Evolutionary conservation across 805 yeast genomes (phyloP), one percentile per base, ranked within the genome.

Genomic region (Wickerhamomyces silvicola): DNA sequence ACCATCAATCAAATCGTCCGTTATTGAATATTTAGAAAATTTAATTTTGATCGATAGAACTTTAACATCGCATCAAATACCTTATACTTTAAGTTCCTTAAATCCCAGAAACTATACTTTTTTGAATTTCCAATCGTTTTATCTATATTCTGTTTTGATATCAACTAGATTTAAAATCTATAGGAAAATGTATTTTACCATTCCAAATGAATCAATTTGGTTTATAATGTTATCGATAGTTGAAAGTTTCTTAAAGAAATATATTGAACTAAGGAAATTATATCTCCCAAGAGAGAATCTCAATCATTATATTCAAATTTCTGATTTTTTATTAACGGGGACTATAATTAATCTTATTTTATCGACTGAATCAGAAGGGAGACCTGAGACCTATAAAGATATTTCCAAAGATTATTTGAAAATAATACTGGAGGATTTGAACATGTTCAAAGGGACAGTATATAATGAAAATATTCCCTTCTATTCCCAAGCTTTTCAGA

Each of bases 211-310:
- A n/a, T 42, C 44, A 1, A 35, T 40, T 6, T 43, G 48, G 50
- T 41, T 43, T 11, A 18, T 47, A 10, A 35, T 45, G 41, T 27
- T 42, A n/a, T 47, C 52, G 9, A 45, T 45, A 7, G 32, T 42
- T 2, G 47, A 45, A 19, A 37, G 43, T 18, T 47, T 43, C 27
- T 22, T 47, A 16, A 43, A 40, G 18, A 35, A 37, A 18, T 45
- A 47, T 28, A 37, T 31, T 16, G 39, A 42, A 14, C 24, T 45
- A 11, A 30, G 39, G 10, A 33, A 27, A 16, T 15, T 40, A 10
- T 43, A 39, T 26, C 45, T 43, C 4, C 33, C 37, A 4, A 36
- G 32, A n/a, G 44, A 41, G 14, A 27, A 37, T 21, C 8, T 28
- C 10, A 32, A 28, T 22, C 38, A 32, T 14, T 45, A 42, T 18